Base-by-base conservation (phyloP, 2,329 filamentous ascomycete species). In the Diaporthe sp. region DNA sequence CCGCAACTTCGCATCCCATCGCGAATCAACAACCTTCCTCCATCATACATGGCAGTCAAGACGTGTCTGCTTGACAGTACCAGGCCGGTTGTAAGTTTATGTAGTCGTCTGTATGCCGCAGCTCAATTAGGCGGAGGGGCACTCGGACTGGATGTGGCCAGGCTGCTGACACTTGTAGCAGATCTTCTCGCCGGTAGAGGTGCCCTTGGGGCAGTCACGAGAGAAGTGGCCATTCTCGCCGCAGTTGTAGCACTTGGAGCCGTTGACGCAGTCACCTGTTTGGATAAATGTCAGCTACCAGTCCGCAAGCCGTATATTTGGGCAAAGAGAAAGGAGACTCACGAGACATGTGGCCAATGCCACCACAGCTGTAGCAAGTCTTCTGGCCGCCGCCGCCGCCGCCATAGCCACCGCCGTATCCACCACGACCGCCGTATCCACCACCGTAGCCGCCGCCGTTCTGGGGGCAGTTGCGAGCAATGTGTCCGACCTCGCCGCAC, bases 161-260 rank as follows among this genome's bases (percentile, higher is more conserved):
- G 89, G 83, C 85, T 92, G 90, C 86, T 92, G 90, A 90, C 91
- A 98, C 90, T 97, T 97, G 92, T 99, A 99, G 93, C 97, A 99
- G 84, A 98, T 95, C 85, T 97, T 96, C 91, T 98, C 96, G 82
- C 92, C 91, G 79, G 91, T 90, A 79, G 92, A 91, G 75, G 94
- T 94, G 87, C 98, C 96, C 84, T 96, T 96, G 80, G 96, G 94
- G 91, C 97, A 99, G 86, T 99, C 97, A 78, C 96, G 94, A 78
- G 94, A 97, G 84, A 98, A 92, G 86, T 98, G 96, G 77, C 97
- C 96, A 80, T 96, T 94, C 88, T 98, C 95, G 82, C 91, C 91
- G 80, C 97, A 98, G 92, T 98, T 98, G 92, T 98, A 99, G 93
- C 97, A 99, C 90, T 98, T 98, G 90, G 97, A 96, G 81, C 97